Evolutionary conservation across 164 flowering plant species (phyloP).

Genomic region (Berberis thunbergii): DNA sequence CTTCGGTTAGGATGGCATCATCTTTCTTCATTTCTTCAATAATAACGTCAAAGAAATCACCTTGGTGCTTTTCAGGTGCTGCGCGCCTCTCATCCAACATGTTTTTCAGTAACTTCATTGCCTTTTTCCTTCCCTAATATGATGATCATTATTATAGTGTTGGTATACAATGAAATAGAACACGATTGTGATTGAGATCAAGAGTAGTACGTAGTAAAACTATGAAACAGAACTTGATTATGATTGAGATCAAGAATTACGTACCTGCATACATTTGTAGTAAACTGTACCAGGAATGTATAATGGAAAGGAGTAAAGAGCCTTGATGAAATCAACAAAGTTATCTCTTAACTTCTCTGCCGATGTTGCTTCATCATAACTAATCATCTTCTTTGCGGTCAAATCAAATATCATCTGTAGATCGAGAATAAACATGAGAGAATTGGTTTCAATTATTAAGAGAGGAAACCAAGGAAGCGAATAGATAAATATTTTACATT

Average conservation of each 20-base stretch:
- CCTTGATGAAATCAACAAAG: constrained; percentile 53
- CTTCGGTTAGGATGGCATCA: constrained; percentile 18
- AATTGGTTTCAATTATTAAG: background rate
- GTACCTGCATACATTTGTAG: constrained; percentile 53
- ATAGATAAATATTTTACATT: background rate
- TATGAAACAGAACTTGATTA: too few species aligned
- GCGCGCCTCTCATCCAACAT: constrained; percentile 48
- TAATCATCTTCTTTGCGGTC: constrained; percentile 52
- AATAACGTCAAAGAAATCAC: background rate
- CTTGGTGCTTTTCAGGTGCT: background rate
- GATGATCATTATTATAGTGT: background rate
- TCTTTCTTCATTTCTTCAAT: constrained; percentile 25
- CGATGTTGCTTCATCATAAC: constrained; percentile 39
- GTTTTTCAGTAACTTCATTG: constrained; percentile 56
- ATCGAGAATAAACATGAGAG: background rate
- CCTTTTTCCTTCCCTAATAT: constrained; percentile 64
- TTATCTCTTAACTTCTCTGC: constrained; percentile 47
- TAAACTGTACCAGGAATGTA: constrained; percentile 69
- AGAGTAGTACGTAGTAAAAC: constrained; percentile 14
- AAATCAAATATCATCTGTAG: constrained; percentile 65
- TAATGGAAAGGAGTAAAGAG: constrained; percentile 63
- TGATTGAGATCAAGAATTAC: background rate
- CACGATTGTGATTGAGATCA: background rate
- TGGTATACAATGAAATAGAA: background rate
- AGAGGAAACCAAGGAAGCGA: background rate